phyloP scores from a whole-genome alignment of 371 early-diverging fungal species.

The Mortierella sp. region DNA sequence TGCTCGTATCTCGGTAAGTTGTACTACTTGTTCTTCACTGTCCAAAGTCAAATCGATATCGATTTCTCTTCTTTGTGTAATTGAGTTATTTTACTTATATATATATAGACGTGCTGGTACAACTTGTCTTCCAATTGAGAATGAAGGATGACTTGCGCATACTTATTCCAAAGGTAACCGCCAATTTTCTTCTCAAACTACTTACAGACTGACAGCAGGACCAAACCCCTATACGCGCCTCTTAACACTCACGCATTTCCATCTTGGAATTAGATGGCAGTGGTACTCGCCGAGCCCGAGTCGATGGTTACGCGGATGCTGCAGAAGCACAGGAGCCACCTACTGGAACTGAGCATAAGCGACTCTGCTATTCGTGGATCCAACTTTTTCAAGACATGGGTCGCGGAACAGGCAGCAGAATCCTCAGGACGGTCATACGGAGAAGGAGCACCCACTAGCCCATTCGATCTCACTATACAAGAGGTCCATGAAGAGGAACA shows the following conservation, averaged over 20 bases:
- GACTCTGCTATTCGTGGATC: constrained; percentile 12
- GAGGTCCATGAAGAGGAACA: background rate
- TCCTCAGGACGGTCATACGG: too few relatives aligned
- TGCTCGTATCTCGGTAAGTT: constrained; percentile 36
- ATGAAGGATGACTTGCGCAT: constrained; percentile 11
- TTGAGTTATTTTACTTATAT: background rate
- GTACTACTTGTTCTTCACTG: too few relatives aligned
- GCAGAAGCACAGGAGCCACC: background rate
- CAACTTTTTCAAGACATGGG: constrained; percentile 18
- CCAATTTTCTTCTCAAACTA: background rate
- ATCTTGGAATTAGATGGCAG: background rate
- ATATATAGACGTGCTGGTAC: constrained; percentile 28
- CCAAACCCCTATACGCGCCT: background rate
- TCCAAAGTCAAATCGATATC: background rate
- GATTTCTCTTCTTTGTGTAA: background rate
- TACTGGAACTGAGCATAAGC: constrained; percentile 22
- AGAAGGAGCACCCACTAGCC: background rate
- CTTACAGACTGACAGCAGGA: background rate
- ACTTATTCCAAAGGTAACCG: constrained; percentile 19
- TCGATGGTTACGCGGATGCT: constrained; percentile 16
- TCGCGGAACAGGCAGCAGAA: background rate
- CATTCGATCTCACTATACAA: background rate
- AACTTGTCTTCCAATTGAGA: constrained; percentile 3
- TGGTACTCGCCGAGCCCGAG: background rate
- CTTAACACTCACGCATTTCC: background rate